Base-by-base conservation (phyloP, 2,329 filamentous ascomycete genomes). In the Lasiodiplodia sp. region DNA sequence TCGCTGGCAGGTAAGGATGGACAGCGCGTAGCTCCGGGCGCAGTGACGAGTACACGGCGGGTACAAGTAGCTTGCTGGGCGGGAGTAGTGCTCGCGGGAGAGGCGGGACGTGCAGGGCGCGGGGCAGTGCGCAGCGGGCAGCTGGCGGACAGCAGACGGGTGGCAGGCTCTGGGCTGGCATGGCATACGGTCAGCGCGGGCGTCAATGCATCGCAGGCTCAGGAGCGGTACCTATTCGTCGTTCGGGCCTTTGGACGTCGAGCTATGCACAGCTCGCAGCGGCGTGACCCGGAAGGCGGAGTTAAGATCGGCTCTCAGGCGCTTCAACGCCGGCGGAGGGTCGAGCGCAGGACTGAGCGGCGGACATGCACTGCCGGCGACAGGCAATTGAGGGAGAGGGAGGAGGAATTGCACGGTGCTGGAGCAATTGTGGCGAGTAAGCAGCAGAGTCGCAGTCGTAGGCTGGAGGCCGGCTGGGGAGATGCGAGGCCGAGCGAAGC, bases 281-380 rank as follows among this genome's bases (percentile, higher is more conserved):
- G n/a, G 66, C 66, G 56, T 62, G 56, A 62, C 66, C 60, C 56
- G 66, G 56, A 34, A 37, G 66, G 55, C 66, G 66, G 64, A 67
- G 64, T 67, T 67, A 67, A 68, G 55, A 51, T 28, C 40, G 55
- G 55, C 49, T 65, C 56, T 56, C n/a, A 47, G 44, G 49, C 40
- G 25, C 47, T 51, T 62, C 47, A 55, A 62, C 40, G 44, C 49
- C 55, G 56, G 40, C 21, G 21, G 44, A 31, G 25, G n/a, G 53
- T 34, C 40, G 55, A 62, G 53, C 21, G 56, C 55, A 57, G 38
- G 47, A 21, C 28, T 40, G 31, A 34, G 21, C 28, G 44, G 21
- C 28, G 31, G 25, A 14, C 34, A 40, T n/a, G 53, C 51, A 38
- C 52, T 12, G 38, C 7, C 31, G n/a, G 38, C 55, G 55, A 37